Evolutionary conservation across 2,329 filamentous ascomycete species (phyloP).

Genomic region (Fusarium odoratissimum): DNA sequence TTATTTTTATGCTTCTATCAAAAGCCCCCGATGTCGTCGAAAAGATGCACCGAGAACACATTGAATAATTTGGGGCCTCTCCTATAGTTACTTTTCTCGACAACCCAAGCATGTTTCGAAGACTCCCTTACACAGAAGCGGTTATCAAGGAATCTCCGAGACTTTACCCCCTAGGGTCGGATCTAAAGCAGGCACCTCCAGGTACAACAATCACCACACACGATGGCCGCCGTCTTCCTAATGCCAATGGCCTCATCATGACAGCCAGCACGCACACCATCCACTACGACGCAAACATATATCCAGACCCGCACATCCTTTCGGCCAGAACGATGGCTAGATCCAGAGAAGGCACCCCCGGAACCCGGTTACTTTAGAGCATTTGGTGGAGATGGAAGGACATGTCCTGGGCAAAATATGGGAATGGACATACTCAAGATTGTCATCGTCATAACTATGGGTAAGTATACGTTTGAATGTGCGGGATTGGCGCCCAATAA

Average conservation of each 20-base stretch:
- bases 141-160: slow-evolving; percentile 19
- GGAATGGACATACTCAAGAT: slow-evolving; percentile 51
- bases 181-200: not conserved
- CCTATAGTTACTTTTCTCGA: not conserved
- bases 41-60: slow-evolving; percentile 22
- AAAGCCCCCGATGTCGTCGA: not conserved
- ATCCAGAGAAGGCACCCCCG: not conserved
- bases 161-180: slow-evolving; percentile 18
- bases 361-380: slow-evolving; percentile 35
- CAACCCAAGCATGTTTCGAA: slow-evolving; percentile 4
- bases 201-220: not conserved
- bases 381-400: slow-evolving; percentile 53
- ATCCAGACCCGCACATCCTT: not conserved
- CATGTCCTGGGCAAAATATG: slow-evolving; percentile 53
- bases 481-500: slow-evolving; percentile 16
- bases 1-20: slow-evolving; percentile 17
- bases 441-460: slow-evolving; percentile 35
- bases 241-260: slow-evolving; percentile 11
- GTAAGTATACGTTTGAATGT: slow-evolving; percentile 45
- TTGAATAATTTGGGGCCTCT: not conserved
- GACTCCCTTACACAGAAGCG: slow-evolving; percentile 17
- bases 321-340: slow-evolving; percentile 20
- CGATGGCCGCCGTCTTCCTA: slow-evolving; percentile 2
- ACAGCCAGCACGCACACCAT: slow-evolving; percentile 9
- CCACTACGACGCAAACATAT: slow-evolving; percentile 11